phyloP scores from a whole-genome alignment of 352 stramenopile species.

The Phytophthora fragariae region DNA sequence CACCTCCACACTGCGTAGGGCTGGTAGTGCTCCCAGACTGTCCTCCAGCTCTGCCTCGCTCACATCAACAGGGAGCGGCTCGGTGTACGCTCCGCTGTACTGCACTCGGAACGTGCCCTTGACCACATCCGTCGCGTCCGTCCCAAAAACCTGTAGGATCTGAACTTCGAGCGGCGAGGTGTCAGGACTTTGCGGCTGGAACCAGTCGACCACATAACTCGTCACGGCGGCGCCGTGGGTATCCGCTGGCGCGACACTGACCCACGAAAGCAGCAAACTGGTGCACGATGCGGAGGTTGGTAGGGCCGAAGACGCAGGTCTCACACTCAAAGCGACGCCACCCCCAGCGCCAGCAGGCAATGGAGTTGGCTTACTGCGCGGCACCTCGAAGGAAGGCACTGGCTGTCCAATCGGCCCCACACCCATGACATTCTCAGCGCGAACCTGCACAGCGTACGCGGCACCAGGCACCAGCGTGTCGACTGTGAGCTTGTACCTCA shows the following conservation, averaged over 20 bases:
- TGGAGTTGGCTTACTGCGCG: conserved; percentile 57
- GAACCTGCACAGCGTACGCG: conserved; percentile 62
- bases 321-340: conserved; percentile 64
- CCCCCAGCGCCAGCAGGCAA: conserved; percentile 53
- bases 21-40: conserved; percentile 63
- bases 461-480: conserved; percentile 46
- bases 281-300: conserved; percentile 31
- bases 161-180: conserved; percentile 65
- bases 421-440: conserved; percentile 84
- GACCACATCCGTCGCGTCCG: conserved; percentile 44
- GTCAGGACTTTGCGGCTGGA: conserved; percentile 42
- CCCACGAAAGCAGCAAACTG: conserved; percentile 63
- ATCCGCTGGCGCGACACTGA: conserved; percentile 35
- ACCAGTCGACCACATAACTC: conserved; percentile 85
- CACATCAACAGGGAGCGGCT: conserved; percentile 62
- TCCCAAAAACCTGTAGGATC: conserved; percentile 70
- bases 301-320: conserved; percentile 40
- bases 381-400: conserved; percentile 65
- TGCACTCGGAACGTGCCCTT: conserved; percentile 81
- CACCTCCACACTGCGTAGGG: conserved; percentile 81
- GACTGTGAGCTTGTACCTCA: conserved; percentile 81
- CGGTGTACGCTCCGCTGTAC: conserved; percentile 57
- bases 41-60: conserved; percentile 69
- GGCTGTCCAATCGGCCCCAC: conserved; percentile 39
- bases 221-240: conserved; percentile 56